Conservation (phyloP, 2,329 filamentous ascomycete genomes). For the Triangularia setosa region DNA sequence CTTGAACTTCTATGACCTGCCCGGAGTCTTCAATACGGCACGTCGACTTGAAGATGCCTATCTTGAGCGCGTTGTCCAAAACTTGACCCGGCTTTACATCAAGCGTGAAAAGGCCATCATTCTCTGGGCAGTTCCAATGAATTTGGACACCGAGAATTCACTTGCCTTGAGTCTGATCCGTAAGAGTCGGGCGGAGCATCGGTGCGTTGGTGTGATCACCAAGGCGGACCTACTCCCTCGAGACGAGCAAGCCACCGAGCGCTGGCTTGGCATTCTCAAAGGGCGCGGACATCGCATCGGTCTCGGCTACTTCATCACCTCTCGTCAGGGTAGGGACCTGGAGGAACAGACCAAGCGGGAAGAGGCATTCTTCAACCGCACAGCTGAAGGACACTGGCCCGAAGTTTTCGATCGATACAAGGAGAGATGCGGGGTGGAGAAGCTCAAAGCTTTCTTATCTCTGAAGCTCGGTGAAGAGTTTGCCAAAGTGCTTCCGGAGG, state of each 20-base stretch:
- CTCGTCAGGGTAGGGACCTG: constrained; percentile 54
- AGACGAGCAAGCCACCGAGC: constrained; percentile 48
- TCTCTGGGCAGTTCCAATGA: constrained; percentile 73
- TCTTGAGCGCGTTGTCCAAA: constrained; percentile 67
- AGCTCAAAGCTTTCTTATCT: constrained; percentile 50
- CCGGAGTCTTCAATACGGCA: constrained; percentile 72
- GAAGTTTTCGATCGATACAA: constrained; percentile 43
- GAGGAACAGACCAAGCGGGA: constrained; percentile 51
- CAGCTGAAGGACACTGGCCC: constrained; percentile 43
- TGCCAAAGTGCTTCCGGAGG: constrained; percentile 39
- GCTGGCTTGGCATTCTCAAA: constrained; percentile 62
- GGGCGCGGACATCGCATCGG: constrained; percentile 60
- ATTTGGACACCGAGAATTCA: constrained; percentile 72
- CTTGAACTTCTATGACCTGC: constrained; percentile 80
- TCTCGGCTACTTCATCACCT: constrained; percentile 76
- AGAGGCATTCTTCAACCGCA: constrained; percentile 46
- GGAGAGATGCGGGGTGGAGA: constrained; percentile 50
- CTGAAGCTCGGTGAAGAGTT: constrained; percentile 52
- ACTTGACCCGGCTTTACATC: constrained; percentile 68
- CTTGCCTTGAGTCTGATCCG: constrained; percentile 64
- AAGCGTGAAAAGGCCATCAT: constrained; percentile 67
- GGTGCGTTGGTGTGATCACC: constrained; percentile 74
- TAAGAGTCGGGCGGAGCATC: constrained; percentile 49
- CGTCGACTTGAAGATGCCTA: constrained; percentile 62
- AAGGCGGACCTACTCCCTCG: constrained; percentile 71